Evolutionary conservation across 2,329 filamentous ascomycete genomes (phyloP).

Genomic region (Massarina eburnea): DNA sequence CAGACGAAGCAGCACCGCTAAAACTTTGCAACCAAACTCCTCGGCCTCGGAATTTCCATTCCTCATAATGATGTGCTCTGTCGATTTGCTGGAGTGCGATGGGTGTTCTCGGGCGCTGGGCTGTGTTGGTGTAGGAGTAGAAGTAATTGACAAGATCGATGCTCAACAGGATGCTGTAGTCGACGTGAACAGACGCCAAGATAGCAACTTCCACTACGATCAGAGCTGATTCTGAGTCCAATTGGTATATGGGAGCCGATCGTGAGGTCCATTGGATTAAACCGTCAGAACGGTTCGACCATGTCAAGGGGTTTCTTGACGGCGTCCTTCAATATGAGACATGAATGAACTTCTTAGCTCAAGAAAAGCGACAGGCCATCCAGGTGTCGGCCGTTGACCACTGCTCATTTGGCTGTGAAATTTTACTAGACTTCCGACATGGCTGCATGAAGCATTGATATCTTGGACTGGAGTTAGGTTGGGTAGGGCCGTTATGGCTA

Average conservation of each 20-base stretch:
- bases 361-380: neutral
- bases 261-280: slow-evolving; percentile 51
- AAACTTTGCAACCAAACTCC: slow-evolving; percentile 47
- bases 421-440: no score
- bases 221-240: slow-evolving; percentile 40
- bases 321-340: neutral
- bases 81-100: slow-evolving; percentile 50
- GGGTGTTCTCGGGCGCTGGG: slow-evolving; percentile 54
- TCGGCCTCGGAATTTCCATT: slow-evolving; percentile 19
- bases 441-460: no score
- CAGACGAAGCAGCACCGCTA: slow-evolving; percentile 46
- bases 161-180: slow-evolving; percentile 50
- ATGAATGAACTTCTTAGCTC: neutral
- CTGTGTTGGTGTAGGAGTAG: slow-evolving; percentile 21
- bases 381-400: no score
- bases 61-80: slow-evolving; percentile 35
- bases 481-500: no score
- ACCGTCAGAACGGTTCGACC: slow-evolving; percentile 52
- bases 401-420: no score
- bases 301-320: slow-evolving; percentile 35
- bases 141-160: slow-evolving; percentile 38
- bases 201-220: slow-evolving; percentile 35
- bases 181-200: slow-evolving; percentile 34
- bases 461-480: no score
- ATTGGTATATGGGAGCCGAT: slow-evolving; percentile 40